Percentiles rank a stretch among this genome's conserved stretches.
Evolutionary conservation across 495 filamentous ascomycete genomes (phyloP).

Genomic region (Hypomontagnella monticulosa): DNA sequence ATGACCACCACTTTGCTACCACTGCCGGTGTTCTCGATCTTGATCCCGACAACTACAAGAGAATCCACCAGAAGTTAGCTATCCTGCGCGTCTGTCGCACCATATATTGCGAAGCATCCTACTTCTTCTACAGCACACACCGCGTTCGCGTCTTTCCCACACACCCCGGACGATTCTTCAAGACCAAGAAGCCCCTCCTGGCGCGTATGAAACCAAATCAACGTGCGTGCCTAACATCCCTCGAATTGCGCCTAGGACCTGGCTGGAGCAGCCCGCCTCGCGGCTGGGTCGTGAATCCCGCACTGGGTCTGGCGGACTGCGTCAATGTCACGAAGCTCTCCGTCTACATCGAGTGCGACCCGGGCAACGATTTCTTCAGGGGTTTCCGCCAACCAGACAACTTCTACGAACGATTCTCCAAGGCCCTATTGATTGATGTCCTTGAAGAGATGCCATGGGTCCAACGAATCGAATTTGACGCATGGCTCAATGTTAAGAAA

Average conservation of each 20-base stretch:
- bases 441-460: slow-evolving; percentile 68
- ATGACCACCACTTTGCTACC: slow-evolving; percentile 66
- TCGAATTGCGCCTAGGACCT: slow-evolving; percentile 82
- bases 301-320: slow-evolving; percentile 73
- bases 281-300: slow-evolving; percentile 74
- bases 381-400: slow-evolving; percentile 74
- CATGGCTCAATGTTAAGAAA: slow-evolving; percentile 73
- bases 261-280: slow-evolving; percentile 80
- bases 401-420: slow-evolving; percentile 80
- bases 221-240: slow-evolving; percentile 69
- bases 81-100: slow-evolving; percentile 71
- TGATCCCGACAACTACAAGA: slow-evolving; percentile 70
- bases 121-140: slow-evolving; percentile 78
- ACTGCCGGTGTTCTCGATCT: slow-evolving; percentile 72
- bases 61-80: slow-evolving; percentile 62
- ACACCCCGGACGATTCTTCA: slow-evolving; percentile 71
- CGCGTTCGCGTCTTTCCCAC: slow-evolving; percentile 82
- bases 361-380: slow-evolving; percentile 74
- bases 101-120: slow-evolving; percentile 75
- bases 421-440: slow-evolving; percentile 65
- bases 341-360: slow-evolving; percentile 83
- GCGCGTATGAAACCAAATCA: slow-evolving; percentile 73
- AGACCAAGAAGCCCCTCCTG: slow-evolving; percentile 70
- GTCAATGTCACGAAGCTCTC: slow-evolving; percentile 68
- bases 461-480: slow-evolving; percentile 77